These are phyloP conservation scores for Zelopaecilomyces penicillatus DNA, from an alignment of 2,329 filamentous ascomycete species.

Conservation along the genomic window DNA sequence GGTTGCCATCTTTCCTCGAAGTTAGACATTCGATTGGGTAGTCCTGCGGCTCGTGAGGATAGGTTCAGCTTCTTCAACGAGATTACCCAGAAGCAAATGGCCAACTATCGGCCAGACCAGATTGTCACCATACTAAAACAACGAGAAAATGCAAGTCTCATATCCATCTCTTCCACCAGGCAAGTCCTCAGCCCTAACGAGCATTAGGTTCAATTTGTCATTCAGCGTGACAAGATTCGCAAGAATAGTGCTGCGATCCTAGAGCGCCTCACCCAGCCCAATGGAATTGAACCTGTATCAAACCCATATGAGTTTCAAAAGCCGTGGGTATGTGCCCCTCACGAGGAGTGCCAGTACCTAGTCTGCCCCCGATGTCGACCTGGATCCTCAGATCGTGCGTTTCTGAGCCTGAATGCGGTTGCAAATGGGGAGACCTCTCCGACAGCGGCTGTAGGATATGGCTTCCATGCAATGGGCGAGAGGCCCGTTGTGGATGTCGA, in stretches of 20 bases:
- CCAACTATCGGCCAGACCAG: slow-evolving; percentile 39
- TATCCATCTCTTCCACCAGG: neutral
- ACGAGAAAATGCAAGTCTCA: slow-evolving; percentile 35
- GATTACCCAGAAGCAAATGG: slow-evolving; percentile 32
- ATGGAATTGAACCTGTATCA: slow-evolving; percentile 10
- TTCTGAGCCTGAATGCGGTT: slow-evolving; percentile 42
- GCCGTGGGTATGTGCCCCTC: slow-evolving; percentile 29
- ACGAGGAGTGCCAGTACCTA: slow-evolving; percentile 41
- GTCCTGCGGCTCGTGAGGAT: slow-evolving; percentile 32
- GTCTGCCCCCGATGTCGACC: slow-evolving; percentile 43
- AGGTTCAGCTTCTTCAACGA: slow-evolving; percentile 39
- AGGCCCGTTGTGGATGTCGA: slow-evolving; percentile 36
- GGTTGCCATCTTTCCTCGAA: slow-evolving; percentile 22
- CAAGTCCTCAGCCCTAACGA: slow-evolving; percentile 17
- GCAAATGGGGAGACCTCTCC: slow-evolving; percentile 41
- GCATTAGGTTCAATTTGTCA: slow-evolving; percentile 23
- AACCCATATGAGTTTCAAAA: slow-evolving; percentile 16
- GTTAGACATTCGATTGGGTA: slow-evolving; percentile 28
- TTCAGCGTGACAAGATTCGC: slow-evolving; percentile 20
- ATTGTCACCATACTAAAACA: slow-evolving; percentile 40
- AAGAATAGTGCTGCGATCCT: slow-evolving; percentile 16
- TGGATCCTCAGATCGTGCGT: slow-evolving; percentile 33
- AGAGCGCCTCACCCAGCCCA: slow-evolving; percentile 10
- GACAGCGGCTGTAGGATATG: slow-evolving; percentile 41
- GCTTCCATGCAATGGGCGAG: slow-evolving; percentile 36